phyloP scores from a whole-genome alignment of 192 early-diverging fungal species.

The Thamnidium elegans region DNA sequence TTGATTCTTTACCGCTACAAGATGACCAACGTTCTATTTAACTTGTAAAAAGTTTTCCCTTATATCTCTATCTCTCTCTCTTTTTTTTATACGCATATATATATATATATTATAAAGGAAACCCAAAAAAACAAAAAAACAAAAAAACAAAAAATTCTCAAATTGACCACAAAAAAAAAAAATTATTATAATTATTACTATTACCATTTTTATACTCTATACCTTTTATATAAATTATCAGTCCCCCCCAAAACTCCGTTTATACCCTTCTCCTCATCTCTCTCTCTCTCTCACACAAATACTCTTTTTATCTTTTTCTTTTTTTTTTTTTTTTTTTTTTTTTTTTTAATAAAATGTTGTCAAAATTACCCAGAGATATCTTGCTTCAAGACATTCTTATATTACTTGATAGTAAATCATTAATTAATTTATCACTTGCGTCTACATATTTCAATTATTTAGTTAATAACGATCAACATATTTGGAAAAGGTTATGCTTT shows the following conservation, averaged over 20 bases:
- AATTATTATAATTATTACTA: neutral
- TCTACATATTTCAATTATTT: conserved; percentile 10
- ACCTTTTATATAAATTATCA: neutral
- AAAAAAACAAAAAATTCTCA: conserved; percentile 2
- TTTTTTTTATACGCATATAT: conserved; percentile 1
- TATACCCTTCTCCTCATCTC: neutral
- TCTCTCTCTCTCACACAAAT: neutral
- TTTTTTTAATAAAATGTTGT: conserved; percentile 5
- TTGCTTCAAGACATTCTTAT: conserved; percentile 12
- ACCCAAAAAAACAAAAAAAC: conserved; percentile 5
- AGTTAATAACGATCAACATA: conserved; percentile 14
- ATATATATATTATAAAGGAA: neutral
- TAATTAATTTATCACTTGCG: conserved; percentile 11
- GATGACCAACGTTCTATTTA: conserved; percentile 9
- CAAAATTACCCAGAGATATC: conserved; percentile 15
- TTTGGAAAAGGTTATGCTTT: conserved; percentile 21
- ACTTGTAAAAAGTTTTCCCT: too few species aligned
- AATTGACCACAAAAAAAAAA: neutral
- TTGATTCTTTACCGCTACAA: conserved; percentile 9
- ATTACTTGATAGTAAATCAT: conserved; percentile 7
- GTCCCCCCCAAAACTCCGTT: too few species aligned
- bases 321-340: neutral
- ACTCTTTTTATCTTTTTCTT: neutral
- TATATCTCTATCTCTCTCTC: neutral
- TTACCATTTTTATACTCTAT: neutral